phyloP scores from a whole-genome alignment of 2,329 filamentous ascomycete genomes.

The Hymenoscyphus fraxineus region DNA sequence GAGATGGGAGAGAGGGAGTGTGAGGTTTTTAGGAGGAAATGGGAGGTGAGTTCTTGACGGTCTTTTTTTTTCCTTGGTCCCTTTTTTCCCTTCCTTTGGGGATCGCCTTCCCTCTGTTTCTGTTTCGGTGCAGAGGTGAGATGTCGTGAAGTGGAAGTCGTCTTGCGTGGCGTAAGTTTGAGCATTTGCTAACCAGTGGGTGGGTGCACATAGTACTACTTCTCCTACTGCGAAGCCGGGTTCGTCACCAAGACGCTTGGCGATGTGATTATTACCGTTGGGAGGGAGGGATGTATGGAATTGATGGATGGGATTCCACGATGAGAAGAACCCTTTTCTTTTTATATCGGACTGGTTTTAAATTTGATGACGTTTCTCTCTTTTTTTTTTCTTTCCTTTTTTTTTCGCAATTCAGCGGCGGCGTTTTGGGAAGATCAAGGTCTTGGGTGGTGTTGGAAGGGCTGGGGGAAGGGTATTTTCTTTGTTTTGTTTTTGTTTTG shows the following conservation, averaged over 20 bases:
- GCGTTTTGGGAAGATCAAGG: constrained; percentile 7
- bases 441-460: not conserved
- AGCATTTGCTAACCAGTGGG: constrained; percentile 10
- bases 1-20: constrained; percentile 59
- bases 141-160: too few relatives aligned
- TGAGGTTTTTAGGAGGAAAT: constrained; percentile 66
- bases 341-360: too few relatives aligned
- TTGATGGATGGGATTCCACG: constrained; percentile 68
- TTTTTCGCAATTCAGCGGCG: constrained; percentile 8
- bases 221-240: constrained; percentile 70
- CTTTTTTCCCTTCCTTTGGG: too few relatives aligned
- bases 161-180: too few relatives aligned
- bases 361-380: too few relatives aligned
- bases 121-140: too few relatives aligned
- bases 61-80: not conserved
- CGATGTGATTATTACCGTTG: constrained; percentile 69
- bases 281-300: constrained; percentile 48
- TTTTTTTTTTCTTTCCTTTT: constrained; percentile 11
- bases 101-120: too few relatives aligned
- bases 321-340: constrained; percentile 37
- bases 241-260: constrained; percentile 69
- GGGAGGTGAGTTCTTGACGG: constrained; percentile 50
- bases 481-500: too few relatives aligned
- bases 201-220: constrained; percentile 57
- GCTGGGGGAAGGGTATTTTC: too few relatives aligned